Conservation (phyloP, 306 rosid species). For the Sindora glabra region DNA sequence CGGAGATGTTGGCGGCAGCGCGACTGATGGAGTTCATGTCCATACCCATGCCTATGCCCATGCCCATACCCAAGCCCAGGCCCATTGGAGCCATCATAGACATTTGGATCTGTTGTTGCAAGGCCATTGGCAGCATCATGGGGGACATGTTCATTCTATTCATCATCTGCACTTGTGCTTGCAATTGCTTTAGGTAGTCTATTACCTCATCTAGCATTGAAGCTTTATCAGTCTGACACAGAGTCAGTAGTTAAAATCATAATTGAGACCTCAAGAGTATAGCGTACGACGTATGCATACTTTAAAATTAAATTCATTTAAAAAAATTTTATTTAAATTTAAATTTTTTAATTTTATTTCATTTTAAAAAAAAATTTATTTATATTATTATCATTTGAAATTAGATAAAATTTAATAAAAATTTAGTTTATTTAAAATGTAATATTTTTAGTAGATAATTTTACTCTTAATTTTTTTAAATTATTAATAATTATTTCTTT, state of each 20-base stretch:
- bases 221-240: constrained; percentile 77
- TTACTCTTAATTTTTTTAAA: no score
- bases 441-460: no score
- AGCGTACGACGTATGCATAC: not conserved
- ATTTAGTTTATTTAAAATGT: no score
- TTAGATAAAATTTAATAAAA: no score
- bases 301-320: no score
- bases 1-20: constrained; percentile 39
- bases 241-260: not conserved
- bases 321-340: no score
- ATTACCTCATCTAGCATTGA: constrained; percentile 97
- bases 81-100: constrained; percentile 67
- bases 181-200: constrained; percentile 77
- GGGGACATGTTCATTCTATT: constrained; percentile 63
- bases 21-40: constrained; percentile 47
- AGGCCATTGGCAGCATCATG: constrained; percentile 64
- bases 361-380: no score
- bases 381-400: no score
- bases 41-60: constrained; percentile 59
- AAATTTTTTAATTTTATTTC: no score
- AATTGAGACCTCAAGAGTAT: not conserved
- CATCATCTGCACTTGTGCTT: constrained; percentile 83
- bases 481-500: no score
- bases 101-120: constrained; percentile 88
- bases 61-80: constrained; percentile 59